Base-by-base conservation (phyloP, 1,139 yeast genomes). In the Geotrichum fermentans region DNA sequence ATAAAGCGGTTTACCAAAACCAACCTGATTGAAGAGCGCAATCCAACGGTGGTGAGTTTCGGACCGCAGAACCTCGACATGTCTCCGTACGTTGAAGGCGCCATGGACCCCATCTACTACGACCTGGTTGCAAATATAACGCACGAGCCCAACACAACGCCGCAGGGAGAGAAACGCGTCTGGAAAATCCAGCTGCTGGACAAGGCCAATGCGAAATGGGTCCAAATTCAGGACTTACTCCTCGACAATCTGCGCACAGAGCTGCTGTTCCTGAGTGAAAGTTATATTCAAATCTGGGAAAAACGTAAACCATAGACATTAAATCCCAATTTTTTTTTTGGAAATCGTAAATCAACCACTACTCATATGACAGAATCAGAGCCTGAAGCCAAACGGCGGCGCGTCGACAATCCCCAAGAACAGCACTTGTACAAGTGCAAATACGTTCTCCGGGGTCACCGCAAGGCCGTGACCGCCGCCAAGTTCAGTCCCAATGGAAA, bases 241-340 rank as follows among this genome's bases (percentile, higher is more conserved):
- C 74, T 79, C 1, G 71, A 67, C 35, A 62, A 63, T 14, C 73
- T 76, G 36, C 80, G 80, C 39, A 70, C 72, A 43, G 89, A 83
- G 55, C 68, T 84, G 45, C 59, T 86, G 47, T 82, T 83, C 57
- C 63, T 85, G 34, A 73, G 75, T 40, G 87, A 83, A 55, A 75
- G 79, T 41, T 80, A 78, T 63, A 67, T 86, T 37, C 90, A 83
- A 62, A 67, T 84, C 16, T 84, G 94, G 94, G 76, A 78, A 37
- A 40, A 30, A 14, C 6, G 28, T 24, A 37, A 38, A 32, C 22
- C n/a, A 5, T 6, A 7, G 11, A 20, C n/a, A 16, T 24, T n/a
- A n/a, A n/a, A n/a, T n/a, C n/a, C n/a, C 8, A 18, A 35, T 13
- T n/a, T 35, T 11, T 14, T 11, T 17, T 13, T 14, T 17, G n/a